phyloP scores from a whole-genome alignment of 2,329 filamentous ascomycete genomes.

The Pyrenochaeta sp. region DNA sequence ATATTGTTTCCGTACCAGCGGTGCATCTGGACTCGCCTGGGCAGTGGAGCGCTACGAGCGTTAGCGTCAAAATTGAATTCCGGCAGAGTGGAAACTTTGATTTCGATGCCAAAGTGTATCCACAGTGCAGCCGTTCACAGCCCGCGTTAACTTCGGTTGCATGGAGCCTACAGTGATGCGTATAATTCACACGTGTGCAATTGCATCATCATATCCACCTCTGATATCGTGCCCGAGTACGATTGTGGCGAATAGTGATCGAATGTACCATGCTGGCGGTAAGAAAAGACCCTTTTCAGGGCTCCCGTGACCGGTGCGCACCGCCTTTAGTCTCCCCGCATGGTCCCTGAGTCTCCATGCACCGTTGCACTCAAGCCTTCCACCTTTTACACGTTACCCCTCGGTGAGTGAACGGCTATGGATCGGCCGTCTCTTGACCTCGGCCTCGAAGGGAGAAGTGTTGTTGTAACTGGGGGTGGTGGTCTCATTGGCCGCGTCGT shows the following conservation, averaged over 20 bases:
- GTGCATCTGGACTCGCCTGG: background rate
- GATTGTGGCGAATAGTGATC: too few species aligned
- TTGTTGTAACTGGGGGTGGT: conserved; percentile 54
- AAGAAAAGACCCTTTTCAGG: too few species aligned
- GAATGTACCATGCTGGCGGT: too few species aligned
- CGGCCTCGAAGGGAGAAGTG: conserved; percentile 48
- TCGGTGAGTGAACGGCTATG: conserved; percentile 6
- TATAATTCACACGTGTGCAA: background rate
- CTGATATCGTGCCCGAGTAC: background rate
- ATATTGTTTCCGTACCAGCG: background rate
- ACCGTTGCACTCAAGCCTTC: background rate
- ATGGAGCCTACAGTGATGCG: background rate
- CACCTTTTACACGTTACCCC: background rate
- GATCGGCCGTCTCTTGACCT: conserved; percentile 34
- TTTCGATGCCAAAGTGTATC: background rate
- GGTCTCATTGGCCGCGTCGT: conserved; percentile 53
- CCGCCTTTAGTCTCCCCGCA: too few species aligned
- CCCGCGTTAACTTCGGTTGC: background rate
- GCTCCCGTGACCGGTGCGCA: too few species aligned
- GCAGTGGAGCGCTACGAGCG: background rate
- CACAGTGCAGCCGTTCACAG: background rate
- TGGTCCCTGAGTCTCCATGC: background rate
- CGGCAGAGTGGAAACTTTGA: background rate
- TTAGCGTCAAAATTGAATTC: background rate
- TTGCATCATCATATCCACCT: background rate